Conservation (phyloP, 257 asterid species). For the Solanum sparsipilum region DNA sequence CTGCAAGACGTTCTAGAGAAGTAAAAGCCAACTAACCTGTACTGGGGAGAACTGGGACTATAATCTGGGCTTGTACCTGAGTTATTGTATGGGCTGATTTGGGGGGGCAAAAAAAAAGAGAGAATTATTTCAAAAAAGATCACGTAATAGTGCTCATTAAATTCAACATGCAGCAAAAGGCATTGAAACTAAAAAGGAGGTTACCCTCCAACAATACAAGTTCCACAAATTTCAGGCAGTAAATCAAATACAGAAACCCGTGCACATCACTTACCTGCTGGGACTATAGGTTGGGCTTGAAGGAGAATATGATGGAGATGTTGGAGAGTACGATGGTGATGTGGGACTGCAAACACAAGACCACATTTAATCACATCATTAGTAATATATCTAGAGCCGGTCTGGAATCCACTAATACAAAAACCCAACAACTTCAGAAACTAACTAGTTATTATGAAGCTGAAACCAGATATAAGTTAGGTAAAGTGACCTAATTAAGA, state of each 20-base stretch:
- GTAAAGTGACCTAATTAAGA: not conserved
- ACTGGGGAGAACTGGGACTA: constrained; percentile 84
- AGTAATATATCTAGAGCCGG: not conserved
- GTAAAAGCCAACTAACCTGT: constrained; percentile 45
- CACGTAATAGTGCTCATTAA: not conserved
- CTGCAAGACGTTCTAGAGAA: not conserved
- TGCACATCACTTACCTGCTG: constrained; percentile 54
- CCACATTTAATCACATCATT: not conserved
- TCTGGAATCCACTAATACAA: not conserved
- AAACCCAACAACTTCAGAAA: not conserved
- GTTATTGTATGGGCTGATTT: constrained; percentile 60
- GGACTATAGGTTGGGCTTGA: constrained; percentile 95
- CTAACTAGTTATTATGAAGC: not conserved
- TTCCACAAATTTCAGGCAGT: not conserved
- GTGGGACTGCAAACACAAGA: constrained; percentile 72
- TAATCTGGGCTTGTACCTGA: constrained; percentile 68
- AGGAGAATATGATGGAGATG: constrained; percentile 90
- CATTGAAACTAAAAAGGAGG: not conserved
- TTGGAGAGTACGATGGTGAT: constrained; percentile 89
- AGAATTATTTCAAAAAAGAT: not conserved
- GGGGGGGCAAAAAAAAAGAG: not conserved
- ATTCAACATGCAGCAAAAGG: not conserved
- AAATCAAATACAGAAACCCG: not conserved
- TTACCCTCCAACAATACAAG: not conserved
- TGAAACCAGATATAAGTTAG: not conserved